Conservation (phyloP, 345 rosid genomes). For the Salix koriyanagi region DNA sequence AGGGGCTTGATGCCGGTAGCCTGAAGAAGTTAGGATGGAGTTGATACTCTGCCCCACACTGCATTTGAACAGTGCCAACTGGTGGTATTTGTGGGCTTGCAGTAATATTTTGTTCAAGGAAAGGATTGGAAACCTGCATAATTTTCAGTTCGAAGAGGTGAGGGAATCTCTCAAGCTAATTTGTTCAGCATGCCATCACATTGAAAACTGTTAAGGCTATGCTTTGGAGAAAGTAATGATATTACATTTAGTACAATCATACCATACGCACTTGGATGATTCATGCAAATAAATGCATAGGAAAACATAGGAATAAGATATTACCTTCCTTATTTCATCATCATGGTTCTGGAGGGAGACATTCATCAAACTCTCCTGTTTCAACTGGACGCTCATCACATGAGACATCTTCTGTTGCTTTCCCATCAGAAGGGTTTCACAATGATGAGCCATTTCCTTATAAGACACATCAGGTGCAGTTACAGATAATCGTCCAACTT, state of each 20-base stretch:
- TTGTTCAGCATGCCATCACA: neutral
- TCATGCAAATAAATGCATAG: neutral
- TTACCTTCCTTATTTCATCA: slow-evolving; percentile 26
- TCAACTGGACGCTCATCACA: slow-evolving; percentile 54
- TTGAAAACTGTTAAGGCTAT: neutral
- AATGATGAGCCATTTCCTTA: slow-evolving; percentile 80
- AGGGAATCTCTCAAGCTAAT: neutral
- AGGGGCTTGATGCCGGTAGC: slow-evolving; percentile 64
- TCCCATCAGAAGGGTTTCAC: slow-evolving; percentile 73
- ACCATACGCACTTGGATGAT: neutral
- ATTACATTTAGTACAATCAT: neutral
- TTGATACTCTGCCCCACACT: slow-evolving; percentile 43
- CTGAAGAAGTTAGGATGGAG: slow-evolving; percentile 36
- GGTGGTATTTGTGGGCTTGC: slow-evolving; percentile 23
- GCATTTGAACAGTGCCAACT: slow-evolving; percentile 12
- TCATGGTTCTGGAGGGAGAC: slow-evolving; percentile 27
- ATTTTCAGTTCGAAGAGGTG: slow-evolving; percentile 1
- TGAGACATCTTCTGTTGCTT: slow-evolving; percentile 81
- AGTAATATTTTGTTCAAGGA: slow-evolving; percentile 30
- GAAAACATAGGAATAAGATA: slow-evolving; percentile 16
- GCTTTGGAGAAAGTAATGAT: neutral
- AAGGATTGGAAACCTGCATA: slow-evolving; percentile 58
- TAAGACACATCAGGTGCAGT: slow-evolving; percentile 72
- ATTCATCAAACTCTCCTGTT: slow-evolving; percentile 46
- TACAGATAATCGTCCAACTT: slow-evolving; percentile 71